phyloP scores from a whole-genome alignment of 805 yeast genomes.

The Nakazawaea ernobii region DNA sequence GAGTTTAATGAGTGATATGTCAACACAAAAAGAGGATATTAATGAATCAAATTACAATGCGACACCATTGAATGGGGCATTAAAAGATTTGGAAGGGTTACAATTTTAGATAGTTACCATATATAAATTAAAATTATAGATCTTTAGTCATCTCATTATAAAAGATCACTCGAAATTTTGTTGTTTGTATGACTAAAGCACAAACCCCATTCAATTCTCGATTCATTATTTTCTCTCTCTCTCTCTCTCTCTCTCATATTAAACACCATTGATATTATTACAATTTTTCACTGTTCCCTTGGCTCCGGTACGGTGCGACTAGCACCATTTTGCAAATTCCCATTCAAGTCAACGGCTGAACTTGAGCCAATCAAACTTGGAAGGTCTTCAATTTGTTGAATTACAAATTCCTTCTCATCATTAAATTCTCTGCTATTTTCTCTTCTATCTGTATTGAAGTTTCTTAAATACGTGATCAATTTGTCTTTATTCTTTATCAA shows the following conservation, averaged over 20 bases:
- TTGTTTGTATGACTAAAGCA: too few species aligned
- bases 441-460: constrained; percentile 54
- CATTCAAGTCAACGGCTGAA: constrained; percentile 5
- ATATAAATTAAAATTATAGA: neutral
- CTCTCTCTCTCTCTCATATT: neutral
- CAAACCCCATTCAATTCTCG: neutral
- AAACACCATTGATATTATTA: too few species aligned
- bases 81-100: constrained; percentile 8
- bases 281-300: neutral
- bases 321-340: neutral
- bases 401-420: constrained; percentile 78
- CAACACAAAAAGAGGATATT: neutral
- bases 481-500: constrained; percentile 78
- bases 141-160: too few species aligned
- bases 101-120: constrained; percentile 5
- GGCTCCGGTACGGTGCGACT: neutral
- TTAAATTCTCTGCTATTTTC: constrained; percentile 56
- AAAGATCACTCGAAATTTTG: too few species aligned
- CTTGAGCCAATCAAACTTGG: constrained; percentile 45
- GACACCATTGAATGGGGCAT: neutral
- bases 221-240: neutral
- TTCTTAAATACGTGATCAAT: constrained; percentile 61
- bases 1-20: neutral
- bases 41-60: neutral
- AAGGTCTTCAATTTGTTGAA: constrained; percentile 64